Evolutionary conservation across 2,329 filamentous ascomycete genomes (phyloP), one percentile per base, ranked within the genome.

Genomic region (Sclerotinia borealis): DNA sequence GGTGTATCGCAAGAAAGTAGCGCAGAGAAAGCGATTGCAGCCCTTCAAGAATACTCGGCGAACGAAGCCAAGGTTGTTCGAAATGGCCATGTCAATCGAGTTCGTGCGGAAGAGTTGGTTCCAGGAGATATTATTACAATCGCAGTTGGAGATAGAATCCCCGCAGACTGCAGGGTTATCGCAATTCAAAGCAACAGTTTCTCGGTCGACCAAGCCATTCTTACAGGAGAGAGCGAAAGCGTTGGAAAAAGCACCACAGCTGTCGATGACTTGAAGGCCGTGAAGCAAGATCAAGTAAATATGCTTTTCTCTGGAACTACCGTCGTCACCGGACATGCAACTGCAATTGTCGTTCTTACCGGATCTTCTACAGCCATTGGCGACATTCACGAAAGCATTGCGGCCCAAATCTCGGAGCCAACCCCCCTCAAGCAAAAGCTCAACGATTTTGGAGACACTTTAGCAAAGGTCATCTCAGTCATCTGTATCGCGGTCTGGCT

Each of bases 251-350:
- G 93, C 71, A 84, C 83, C 56, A 75, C 75, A 3, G 80, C 83
- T 7, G 81, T 98, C 68, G 80, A 84, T 70, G 95, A 98, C 74
- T 79, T 83, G 51, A 88, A 90, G 77, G 93, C 93, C 50, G 96
- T 99, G 70, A 92, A 96, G 79, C 95, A 99, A 79, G 95, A 99
- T 75, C 95, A 98, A 80, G 80, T 90, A 79, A 99, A 99, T 77
- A 97, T 96, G 85, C 83, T 99, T 65, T 99, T 99, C 79, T 99
- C 96, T 1, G 96, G 96, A 72, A 99, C 96, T 7, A 98, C 95
- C 3, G 92, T 99, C 22, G 93, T 97, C 25, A 96, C 90, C 68
- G 95, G 95, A 66, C 91, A 93, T 76, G 96, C 95, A 58, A 93
- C 86, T 71, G 95, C 95, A 49, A 80, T 98, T 60, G 95, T 99